Conservation (phyloP, 2,329 filamentous ascomycete species). For the Aureobasidium pullulans region DNA sequence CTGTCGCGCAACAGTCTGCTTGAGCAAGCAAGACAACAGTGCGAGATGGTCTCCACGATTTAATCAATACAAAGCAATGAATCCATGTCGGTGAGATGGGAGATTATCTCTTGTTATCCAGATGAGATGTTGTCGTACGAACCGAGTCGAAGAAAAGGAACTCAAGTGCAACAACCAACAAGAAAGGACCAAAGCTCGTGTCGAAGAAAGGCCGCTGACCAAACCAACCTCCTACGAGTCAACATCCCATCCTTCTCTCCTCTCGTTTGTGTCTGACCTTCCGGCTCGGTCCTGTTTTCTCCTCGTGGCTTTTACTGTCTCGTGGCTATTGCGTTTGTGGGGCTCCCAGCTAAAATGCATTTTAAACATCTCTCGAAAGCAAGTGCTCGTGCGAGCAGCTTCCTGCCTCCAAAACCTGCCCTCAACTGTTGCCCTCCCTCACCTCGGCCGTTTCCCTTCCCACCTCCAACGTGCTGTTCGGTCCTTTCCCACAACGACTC, state of each 20-base stretch:
- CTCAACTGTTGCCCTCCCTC: neutral
- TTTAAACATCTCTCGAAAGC: neutral
- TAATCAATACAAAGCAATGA: neutral
- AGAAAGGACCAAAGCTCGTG: neutral
- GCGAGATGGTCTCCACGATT: neutral
- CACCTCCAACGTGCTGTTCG: neutral
- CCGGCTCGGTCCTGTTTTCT: slow-evolving; percentile 10
- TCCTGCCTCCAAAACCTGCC: neutral
- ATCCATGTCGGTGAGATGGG: neutral
- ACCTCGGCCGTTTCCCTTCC: neutral
- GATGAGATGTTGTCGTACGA: neutral
- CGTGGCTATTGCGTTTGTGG: neutral
- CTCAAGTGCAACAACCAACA: neutral
- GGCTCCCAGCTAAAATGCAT: neutral
- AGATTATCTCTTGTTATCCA: neutral
- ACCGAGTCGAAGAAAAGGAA: neutral
- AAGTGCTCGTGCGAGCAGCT: slow-evolving; percentile 7
- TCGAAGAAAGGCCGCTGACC: neutral
- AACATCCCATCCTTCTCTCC: neutral
- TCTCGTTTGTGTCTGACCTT: neutral
- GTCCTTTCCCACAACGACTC: neutral
- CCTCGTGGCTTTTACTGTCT: neutral
- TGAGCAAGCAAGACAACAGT: neutral
- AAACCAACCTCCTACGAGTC: neutral
- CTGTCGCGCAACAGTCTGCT: neutral